Evolutionary conservation across 1,139 yeast species (phyloP).

Genomic region (Spathaspora sp.): DNA sequence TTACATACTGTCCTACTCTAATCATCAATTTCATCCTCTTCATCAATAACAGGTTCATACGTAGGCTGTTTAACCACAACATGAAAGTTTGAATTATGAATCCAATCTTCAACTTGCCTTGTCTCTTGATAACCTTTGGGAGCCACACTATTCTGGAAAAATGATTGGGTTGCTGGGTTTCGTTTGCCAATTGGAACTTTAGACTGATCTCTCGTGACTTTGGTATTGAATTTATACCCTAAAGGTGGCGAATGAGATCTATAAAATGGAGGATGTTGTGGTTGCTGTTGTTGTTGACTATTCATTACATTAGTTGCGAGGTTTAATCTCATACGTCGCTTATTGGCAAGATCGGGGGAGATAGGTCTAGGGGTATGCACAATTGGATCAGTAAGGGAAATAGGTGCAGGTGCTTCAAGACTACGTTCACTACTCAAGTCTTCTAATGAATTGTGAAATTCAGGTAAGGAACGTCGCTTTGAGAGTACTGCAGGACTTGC

Average conservation of each 20-base stretch:
- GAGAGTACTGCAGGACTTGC: constrained; percentile 20
- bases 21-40: constrained; percentile 26
- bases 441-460: constrained; percentile 33
- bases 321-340: constrained; percentile 8
- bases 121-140: constrained; percentile 14
- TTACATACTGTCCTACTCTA: not conserved
- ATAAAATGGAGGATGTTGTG: constrained; percentile 3
- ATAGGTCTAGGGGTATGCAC: constrained; percentile 12
- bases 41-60: constrained; percentile 26
- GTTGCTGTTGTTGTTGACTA: not conserved
- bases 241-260: constrained; percentile 41
- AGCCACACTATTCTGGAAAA: constrained; percentile 3
- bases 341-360: constrained; percentile 22
- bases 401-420: not conserved
- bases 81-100: constrained; percentile 7
- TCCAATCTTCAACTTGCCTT: constrained; percentile 14
- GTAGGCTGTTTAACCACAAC: constrained; percentile 11
- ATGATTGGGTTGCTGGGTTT: not conserved
- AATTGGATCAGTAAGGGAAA: not conserved
- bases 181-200: not conserved
- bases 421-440: constrained; percentile 23
- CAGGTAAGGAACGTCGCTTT: constrained; percentile 13
- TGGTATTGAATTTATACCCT: constrained; percentile 20
- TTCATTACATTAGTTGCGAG: not conserved
- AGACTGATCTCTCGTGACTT: not conserved